A percentile compares a stretch with the other conserved stretches of the same genome.
Conservation (phyloP, 1,284 basidiomycete species). For the Mrakiaceae sp. region DNA sequence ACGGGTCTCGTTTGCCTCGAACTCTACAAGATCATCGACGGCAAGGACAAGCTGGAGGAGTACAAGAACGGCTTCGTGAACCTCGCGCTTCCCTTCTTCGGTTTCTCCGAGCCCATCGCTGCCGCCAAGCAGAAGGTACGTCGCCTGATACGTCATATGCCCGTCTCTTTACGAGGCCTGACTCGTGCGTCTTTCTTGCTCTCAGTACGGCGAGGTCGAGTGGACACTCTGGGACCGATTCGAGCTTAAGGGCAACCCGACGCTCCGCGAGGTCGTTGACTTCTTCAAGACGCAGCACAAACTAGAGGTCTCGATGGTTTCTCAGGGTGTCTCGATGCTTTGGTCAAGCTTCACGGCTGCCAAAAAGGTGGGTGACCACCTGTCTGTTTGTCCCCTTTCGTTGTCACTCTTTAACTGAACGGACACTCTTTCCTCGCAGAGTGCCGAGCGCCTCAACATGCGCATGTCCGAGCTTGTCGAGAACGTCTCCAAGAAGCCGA, state of each 20-base stretch:
- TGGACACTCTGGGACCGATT: conserved; percentile 99
- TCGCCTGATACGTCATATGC: background rate
- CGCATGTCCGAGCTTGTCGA: conserved; percentile 85
- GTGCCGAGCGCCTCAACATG: conserved; percentile 76
- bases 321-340: conserved; percentile 72
- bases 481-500: conserved; percentile 83
- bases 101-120: conserved; percentile 94
- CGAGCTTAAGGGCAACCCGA: conserved; percentile 81
- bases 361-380: conserved; percentile 57
- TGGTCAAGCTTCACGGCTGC: conserved; percentile 87
- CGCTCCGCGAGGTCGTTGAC: conserved; percentile 71
- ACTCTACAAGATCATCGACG: conserved; percentile 97
- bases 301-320: conserved; percentile 89
- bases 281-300: conserved; percentile 79
- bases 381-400: conserved; percentile 15
- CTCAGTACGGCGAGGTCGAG: conserved; percentile 61
- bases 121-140: conserved; percentile 67
- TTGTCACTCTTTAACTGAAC: background rate
- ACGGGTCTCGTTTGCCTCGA: conserved; percentile 94
- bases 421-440: conserved; percentile 39
- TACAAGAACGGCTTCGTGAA: conserved; percentile 99
- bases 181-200: background rate
- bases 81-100: conserved; percentile 95
- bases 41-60: conserved; percentile 80
- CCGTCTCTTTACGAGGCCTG: background rate